Base-by-base conservation (phyloP, 176 grass and related monocot genomes). In the Oryza glaberrima region DNA sequence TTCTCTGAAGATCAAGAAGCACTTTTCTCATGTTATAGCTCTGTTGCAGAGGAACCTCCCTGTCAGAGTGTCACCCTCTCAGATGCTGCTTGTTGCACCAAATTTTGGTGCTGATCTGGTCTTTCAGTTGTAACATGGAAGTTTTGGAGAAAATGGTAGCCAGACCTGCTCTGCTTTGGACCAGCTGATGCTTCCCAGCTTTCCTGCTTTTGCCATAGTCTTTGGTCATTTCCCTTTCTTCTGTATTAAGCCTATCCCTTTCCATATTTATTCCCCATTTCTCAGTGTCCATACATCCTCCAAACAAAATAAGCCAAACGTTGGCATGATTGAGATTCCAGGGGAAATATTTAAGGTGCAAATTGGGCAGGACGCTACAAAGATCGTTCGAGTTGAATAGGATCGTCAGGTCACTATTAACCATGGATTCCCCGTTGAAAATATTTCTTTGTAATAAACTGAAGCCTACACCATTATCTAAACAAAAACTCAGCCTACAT, bases 171-270 rank as follows among this genome's bases (percentile, higher is more conserved):
- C 19, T 60, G 58, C 58, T 23, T 35, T 78, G 84, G 80, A 79
- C 75, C 84, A 78, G 83, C 11, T 9, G 79, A 90, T 83, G 79
- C 68, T 65, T 77, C 38, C 38, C 38, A 40, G 38, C 38, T 40
- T 40, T 40, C 71, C 78, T 35, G 23, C 73, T 67, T 82, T 38
- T 17, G 6, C 11, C 10, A 36, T 36, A 13, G 23, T 49, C 28
- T 67, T 34, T 1, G n/a, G 81, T 52, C 20, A 22, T 79, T 70
- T 80, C 44, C 9, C 38, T 60, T 15, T 25, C 67, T 77, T 86
- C 51, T 8, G 34, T 35, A 13, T 72, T n/a, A 79, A 82, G 74
- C 67, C 3, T 86, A 16, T 49, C 41, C 28, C 48, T 26, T 12
- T 75, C 76, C n/a, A 52, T 32, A 77, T 52, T 79, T 70, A 76